A percentile compares a stretch with the other conserved stretches of the same genome.
phyloP scores from a whole-genome alignment of 441 rosid genomes.

The Adansonia grandidieri region DNA sequence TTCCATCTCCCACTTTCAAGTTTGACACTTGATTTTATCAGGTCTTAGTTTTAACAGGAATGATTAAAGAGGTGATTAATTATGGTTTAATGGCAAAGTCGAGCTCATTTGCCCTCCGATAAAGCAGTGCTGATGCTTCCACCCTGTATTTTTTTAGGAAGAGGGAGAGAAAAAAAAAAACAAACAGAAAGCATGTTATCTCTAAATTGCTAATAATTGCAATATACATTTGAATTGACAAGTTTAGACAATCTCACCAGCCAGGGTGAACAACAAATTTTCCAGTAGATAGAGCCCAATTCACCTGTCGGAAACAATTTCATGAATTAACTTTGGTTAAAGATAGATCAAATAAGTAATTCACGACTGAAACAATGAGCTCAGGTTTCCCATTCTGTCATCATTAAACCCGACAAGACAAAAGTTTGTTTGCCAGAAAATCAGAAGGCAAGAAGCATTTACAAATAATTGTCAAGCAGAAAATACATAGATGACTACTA shows the following conservation, averaged over 20 bases:
- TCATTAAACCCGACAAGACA: slow-evolving; percentile 5
- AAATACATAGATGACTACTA: not conserved
- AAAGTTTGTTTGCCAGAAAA: not conserved
- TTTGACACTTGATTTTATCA: slow-evolving; percentile 31
- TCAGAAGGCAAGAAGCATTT: not conserved
- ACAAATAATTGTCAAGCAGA: not conserved
- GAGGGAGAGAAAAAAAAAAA: not conserved
- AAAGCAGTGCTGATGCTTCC: slow-evolving; percentile 97
- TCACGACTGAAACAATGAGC: not conserved
- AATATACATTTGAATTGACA: slow-evolving; percentile 3
- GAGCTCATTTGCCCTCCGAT: slow-evolving; percentile 88
- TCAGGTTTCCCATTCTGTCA: not conserved
- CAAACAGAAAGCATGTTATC: slow-evolving; percentile 23
- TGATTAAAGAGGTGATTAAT: slow-evolving; percentile 31
- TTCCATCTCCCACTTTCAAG: slow-evolving; percentile 28
- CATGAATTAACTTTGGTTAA: not conserved
- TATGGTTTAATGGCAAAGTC: slow-evolving; percentile 83
- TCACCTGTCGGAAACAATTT: slow-evolving; percentile 67
- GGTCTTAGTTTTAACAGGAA: slow-evolving; percentile 38
- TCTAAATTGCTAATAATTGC: slow-evolving; percentile 6
- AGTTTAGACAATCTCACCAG: slow-evolving; percentile 65
- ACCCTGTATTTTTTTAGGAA: slow-evolving; percentile 61
- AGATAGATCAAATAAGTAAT: not conserved
- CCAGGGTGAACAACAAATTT: slow-evolving; percentile 92
- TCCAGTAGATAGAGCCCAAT: slow-evolving; percentile 82